Percentiles rank a stretch among this genome's conserved stretches.
Conservation (phyloP, 139 green algal genomes). For the Coelastrella sp. region DNA sequence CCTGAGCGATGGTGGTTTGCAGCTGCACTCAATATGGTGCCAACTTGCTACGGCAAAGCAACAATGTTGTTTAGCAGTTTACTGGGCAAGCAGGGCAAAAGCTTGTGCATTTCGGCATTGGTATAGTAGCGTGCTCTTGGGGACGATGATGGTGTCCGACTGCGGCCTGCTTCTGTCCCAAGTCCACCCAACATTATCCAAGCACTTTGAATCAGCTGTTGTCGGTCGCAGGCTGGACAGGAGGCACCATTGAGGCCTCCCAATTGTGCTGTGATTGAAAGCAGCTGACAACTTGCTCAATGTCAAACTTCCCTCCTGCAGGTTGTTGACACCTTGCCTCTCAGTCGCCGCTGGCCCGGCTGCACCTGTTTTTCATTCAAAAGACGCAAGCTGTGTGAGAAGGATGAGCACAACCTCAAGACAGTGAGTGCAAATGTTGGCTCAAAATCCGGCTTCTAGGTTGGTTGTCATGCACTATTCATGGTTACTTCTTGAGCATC, state of each 20-base stretch:
- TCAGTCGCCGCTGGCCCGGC: conserved; percentile 21
- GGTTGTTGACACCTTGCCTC: conserved; percentile 4
- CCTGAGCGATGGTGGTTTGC: background rate
- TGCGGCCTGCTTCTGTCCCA: too few relatives aligned
- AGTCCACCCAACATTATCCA: too few relatives aligned
- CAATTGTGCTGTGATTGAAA: too few relatives aligned
- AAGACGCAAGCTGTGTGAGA: conserved; percentile 34
- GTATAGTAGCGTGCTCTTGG: too few relatives aligned
- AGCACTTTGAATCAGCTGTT: too few relatives aligned
- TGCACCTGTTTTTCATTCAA: conserved; percentile 43
- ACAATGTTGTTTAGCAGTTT: background rate
- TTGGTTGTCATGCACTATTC: too few relatives aligned
- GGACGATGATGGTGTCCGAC: too few relatives aligned
- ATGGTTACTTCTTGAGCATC: too few relatives aligned
- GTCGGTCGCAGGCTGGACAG: background rate
- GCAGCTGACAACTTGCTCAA: too few relatives aligned
- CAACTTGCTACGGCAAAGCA: background rate
- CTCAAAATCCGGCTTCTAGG: too few relatives aligned
- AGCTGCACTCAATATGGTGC: background rate
- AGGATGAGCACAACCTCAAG: conserved; percentile 1
- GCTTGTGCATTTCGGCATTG: too few relatives aligned
- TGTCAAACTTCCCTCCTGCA: background rate
- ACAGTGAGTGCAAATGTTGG: conserved; percentile 20
- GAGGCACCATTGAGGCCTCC: too few relatives aligned
- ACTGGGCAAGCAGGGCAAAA: background rate